Percentiles rank a stretch among this genome's conserved stretches.
phyloP scores from a whole-genome alignment of 176 grass and related monocot genomes.

The Musa acuminata region DNA sequence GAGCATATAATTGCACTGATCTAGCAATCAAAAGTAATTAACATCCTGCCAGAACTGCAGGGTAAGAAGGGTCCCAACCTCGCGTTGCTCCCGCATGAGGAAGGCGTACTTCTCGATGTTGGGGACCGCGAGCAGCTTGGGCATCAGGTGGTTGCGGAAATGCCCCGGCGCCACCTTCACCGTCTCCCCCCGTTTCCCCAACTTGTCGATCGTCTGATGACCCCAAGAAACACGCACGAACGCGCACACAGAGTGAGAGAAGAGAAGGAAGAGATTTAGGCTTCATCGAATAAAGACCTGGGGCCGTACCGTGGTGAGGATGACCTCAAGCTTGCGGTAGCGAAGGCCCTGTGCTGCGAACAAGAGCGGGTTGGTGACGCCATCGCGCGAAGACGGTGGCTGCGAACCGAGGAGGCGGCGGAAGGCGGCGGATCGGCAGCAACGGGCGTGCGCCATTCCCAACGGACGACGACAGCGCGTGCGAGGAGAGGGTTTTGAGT shows the following conservation, averaged over 20 bases:
- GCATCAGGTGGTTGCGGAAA: slow-evolving; percentile 94
- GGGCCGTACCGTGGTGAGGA: slow-evolving; percentile 76
- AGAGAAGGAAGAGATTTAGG: not conserved
- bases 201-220: slow-evolving; percentile 70
- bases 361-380: slow-evolving; percentile 49
- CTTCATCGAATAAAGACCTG: not conserved
- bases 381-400: not conserved
- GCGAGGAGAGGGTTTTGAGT: not conserved
- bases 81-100: slow-evolving; percentile 68
- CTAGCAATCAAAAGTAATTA: not conserved
- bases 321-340: slow-evolving; percentile 80
- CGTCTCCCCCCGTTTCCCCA: slow-evolving; percentile 71
- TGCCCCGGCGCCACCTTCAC: slow-evolving; percentile 84
- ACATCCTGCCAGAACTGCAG: not conserved
- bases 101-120: slow-evolving; percentile 90
- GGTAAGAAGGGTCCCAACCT: slow-evolving; percentile 31
- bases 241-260: not conserved
- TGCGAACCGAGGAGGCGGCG: slow-evolving; percentile 22
- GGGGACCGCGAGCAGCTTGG: slow-evolving; percentile 73
- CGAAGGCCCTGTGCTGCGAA: slow-evolving; percentile 67
- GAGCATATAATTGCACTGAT: not conserved
- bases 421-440: slow-evolving; percentile 19
- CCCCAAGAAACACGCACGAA: not conserved
- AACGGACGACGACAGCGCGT: not conserved
- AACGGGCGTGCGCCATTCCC: slow-evolving; percentile 48